Conservation (phyloP, 2,329 filamentous ascomycete species). For the Paramyrothecium sp. region DNA sequence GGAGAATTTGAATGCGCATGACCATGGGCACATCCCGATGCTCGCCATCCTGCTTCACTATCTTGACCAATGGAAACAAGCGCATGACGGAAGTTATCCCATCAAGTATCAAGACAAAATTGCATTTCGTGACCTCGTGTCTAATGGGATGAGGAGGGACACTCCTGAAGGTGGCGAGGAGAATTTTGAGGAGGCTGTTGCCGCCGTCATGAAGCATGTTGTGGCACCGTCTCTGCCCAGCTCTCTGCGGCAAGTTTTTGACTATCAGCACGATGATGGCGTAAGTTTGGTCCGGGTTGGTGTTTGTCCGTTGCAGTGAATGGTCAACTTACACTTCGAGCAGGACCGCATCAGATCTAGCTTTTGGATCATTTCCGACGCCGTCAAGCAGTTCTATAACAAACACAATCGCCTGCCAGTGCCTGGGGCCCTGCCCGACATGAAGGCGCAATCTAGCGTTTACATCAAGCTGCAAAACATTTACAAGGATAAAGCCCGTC, state of each 20-base stretch:
- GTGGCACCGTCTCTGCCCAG: constrained; percentile 65
- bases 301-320: not conserved
- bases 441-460: constrained; percentile 90
- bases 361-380: constrained; percentile 89
- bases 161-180: constrained; percentile 88
- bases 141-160: constrained; percentile 63
- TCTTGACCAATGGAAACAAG: constrained; percentile 74
- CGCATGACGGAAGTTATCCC: constrained; percentile 68
- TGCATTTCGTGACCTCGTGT: constrained; percentile 72
- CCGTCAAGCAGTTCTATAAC: constrained; percentile 73
- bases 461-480: constrained; percentile 91
- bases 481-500: constrained; percentile 84
- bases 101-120: constrained; percentile 81
- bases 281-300: constrained; percentile 39
- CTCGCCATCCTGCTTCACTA: constrained; percentile 80
- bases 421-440: constrained; percentile 86
- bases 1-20: constrained; percentile 68
- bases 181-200: constrained; percentile 91
- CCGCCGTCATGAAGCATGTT: constrained; percentile 85
- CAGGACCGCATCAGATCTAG: constrained; percentile 49
- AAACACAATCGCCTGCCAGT: constrained; percentile 75
- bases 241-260: constrained; percentile 75
- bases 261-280: constrained; percentile 51
- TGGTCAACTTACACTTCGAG: not conserved
- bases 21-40: constrained; percentile 91